Evolutionary conservation across 306 rosid species (phyloP).

Genomic region (Casuarina glauca): DNA sequence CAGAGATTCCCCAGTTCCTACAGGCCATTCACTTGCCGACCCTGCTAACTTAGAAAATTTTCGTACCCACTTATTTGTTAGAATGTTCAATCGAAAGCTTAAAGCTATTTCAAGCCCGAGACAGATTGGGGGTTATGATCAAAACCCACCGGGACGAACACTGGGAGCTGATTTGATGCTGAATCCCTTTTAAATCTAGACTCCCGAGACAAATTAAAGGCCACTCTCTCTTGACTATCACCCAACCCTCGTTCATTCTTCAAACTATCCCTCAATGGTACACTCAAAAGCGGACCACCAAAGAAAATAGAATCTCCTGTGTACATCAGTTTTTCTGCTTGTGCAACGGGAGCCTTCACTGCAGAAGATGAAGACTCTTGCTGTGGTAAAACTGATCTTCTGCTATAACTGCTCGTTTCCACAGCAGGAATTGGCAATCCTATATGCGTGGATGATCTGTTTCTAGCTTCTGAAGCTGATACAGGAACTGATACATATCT

Average conservation of each 20-base stretch:
- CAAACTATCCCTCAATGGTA: slow-evolving; percentile 59
- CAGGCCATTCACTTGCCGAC: neutral
- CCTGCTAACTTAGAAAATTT: neutral
- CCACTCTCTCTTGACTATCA: slow-evolving; percentile 55
- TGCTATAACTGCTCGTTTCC: slow-evolving; percentile 51
- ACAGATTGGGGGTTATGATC: slow-evolving; percentile 56
- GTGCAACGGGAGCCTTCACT: slow-evolving; percentile 51
- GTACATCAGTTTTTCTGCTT: slow-evolving; percentile 73
- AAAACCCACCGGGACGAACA: slow-evolving; percentile 79
- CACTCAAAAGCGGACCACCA: slow-evolving; percentile 84
- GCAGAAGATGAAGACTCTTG: slow-evolving; percentile 60
- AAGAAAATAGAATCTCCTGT: slow-evolving; percentile 93
- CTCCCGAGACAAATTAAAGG: slow-evolving; percentile 57
- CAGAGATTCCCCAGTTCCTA: too few species aligned
- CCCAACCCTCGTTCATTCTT: slow-evolving; percentile 55
- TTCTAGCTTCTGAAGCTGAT: slow-evolving; percentile 75
- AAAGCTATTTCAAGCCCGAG: slow-evolving; percentile 49
- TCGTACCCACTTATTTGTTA: slow-evolving; percentile 12
- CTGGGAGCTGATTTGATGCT: slow-evolving; percentile 87
- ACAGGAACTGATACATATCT: slow-evolving; percentile 88
- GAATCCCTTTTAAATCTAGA: slow-evolving; percentile 82
- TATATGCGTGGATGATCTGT: slow-evolving; percentile 48
- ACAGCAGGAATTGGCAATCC: slow-evolving; percentile 52
- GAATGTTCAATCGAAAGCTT: slow-evolving; percentile 35
- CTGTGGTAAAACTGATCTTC: slow-evolving; percentile 49